Evolutionary conservation across 116 monocot genomes (phyloP).

Genomic region (Thalassia testudinum): DNA sequence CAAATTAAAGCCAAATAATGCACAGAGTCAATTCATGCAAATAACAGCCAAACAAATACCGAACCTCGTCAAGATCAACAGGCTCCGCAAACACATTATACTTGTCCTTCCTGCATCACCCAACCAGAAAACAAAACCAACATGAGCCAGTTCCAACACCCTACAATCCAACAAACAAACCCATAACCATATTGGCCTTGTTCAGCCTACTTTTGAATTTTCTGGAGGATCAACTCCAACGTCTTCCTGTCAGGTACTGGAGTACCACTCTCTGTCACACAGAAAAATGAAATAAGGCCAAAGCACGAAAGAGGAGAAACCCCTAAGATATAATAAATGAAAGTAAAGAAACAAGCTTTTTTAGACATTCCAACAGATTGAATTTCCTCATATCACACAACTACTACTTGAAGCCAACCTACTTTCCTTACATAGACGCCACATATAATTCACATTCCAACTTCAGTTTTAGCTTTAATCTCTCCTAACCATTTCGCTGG

Average conservation of each 20-base stretch:
- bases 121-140: neutral
- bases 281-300: neutral
- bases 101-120: conserved; percentile 47
- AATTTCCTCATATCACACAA: too few species aligned
- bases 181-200: neutral
- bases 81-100: conserved; percentile 64
- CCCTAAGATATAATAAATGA: neutral
- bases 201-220: conserved; percentile 52
- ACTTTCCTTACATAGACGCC: too few species aligned
- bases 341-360: neutral
- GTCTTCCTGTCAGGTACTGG: conserved; percentile 65
- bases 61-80: conserved; percentile 61
- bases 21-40: too few species aligned
- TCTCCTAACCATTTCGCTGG: too few species aligned
- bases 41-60: too few species aligned
- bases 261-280: conserved; percentile 19
- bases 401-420: too few species aligned
- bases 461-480: too few species aligned
- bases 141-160: neutral
- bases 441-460: too few species aligned
- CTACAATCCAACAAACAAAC: too few species aligned
- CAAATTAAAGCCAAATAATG: conserved; percentile 2
- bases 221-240: conserved; percentile 45
- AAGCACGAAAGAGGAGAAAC: neutral
- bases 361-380: neutral